Evolutionary conservation across 768 basidiomycete genomes (phyloP).

Genomic region (Goffeauzyma gilvescens): DNA sequence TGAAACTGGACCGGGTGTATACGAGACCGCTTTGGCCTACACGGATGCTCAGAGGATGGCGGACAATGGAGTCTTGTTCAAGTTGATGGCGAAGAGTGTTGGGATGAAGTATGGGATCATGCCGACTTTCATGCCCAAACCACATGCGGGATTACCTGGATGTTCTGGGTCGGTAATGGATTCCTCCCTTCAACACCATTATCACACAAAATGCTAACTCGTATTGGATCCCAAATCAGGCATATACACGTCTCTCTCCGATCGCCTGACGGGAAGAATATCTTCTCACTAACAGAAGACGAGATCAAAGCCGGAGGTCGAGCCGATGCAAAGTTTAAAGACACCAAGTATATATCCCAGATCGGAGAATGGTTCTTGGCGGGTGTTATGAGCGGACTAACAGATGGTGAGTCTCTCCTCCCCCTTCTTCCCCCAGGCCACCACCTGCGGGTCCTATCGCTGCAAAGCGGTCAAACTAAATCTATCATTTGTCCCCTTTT

Average conservation of each 20-base stretch:
- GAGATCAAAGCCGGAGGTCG: conserved; percentile 47
- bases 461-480: not conserved
- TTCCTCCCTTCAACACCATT: not conserved
- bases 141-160: conserved; percentile 85
- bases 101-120: conserved; percentile 74
- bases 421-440: not conserved
- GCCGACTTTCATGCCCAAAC: conserved; percentile 97
- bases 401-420: conserved; percentile 46
- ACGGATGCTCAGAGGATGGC: conserved; percentile 30
- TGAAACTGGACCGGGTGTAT: conserved; percentile 34
- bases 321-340: conserved; percentile 50
- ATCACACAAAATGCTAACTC: not conserved
- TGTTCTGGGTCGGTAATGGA: conserved; percentile 56
- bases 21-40: conserved; percentile 32
- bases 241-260: conserved; percentile 83
- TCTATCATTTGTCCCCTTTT: not conserved
- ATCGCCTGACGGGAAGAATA: conserved; percentile 46
- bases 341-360: conserved; percentile 66
- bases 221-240: conserved; percentile 7
- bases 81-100: conserved; percentile 73
- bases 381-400: conserved; percentile 69
- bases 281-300: conserved; percentile 53
- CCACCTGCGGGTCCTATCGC: not conserved
- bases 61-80: conserved; percentile 61
- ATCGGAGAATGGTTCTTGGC: conserved; percentile 85